Evolutionary conservation across 2,329 filamentous ascomycete species (phyloP).

Genomic region (Trichoderma simmonsii): DNA sequence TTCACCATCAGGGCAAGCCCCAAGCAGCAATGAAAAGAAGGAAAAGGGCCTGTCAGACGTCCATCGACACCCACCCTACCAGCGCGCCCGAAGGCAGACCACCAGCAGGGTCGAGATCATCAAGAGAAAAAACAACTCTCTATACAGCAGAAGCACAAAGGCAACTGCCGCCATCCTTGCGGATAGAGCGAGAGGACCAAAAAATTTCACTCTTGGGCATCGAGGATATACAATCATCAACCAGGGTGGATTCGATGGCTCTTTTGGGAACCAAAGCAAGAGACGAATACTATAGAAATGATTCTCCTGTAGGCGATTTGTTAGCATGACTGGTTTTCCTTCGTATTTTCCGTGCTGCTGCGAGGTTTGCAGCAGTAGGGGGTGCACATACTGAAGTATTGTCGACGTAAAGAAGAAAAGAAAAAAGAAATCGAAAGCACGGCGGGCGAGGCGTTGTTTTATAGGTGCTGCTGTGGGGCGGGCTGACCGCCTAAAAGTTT

Average conservation of each 20-base stretch:
- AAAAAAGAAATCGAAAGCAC: conserved; percentile 37
- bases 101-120: conserved; percentile 83
- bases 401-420: conserved; percentile 58
- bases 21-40: conserved; percentile 55
- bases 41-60: conserved; percentile 77
- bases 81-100: conserved; percentile 74
- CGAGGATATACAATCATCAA: conserved; percentile 89
- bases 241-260: conserved; percentile 95
- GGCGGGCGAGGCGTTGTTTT: conserved; percentile 35
- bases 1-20: conserved; percentile 47
- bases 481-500: conserved; percentile 24
- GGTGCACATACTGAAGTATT: conserved; percentile 55
- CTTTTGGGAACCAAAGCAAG: conserved; percentile 86
- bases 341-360: neutral
- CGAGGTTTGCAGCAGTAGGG: conserved; percentile 25
- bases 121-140: conserved; percentile 64
- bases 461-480: conserved; percentile 2
- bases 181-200: conserved; percentile 57
- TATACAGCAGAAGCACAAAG: conserved; percentile 57
- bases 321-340: conserved; percentile 22
- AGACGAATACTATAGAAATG: conserved; percentile 98
- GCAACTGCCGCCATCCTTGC: conserved; percentile 56
- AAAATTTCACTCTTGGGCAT: conserved; percentile 80
- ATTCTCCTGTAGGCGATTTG: conserved; percentile 60
- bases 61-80: conserved; percentile 78